Conservation (phyloP, 2,329 filamentous ascomycete genomes). For the Fusarium goolgardi region DNA sequence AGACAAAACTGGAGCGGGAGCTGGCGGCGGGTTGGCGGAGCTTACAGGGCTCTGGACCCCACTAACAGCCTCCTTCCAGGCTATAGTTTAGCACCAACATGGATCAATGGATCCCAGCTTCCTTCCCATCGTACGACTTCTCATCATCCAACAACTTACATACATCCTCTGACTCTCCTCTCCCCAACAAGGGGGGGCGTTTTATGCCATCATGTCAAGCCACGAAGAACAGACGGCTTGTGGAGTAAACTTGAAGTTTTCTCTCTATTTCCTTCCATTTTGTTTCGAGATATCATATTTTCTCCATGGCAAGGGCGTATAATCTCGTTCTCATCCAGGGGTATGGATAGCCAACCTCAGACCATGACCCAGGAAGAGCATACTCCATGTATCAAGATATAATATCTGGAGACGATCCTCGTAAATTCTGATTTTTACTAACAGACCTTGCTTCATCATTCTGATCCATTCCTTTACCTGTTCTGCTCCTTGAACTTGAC, state of each 20-base stretch:
- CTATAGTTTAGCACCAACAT: background rate
- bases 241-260: conserved; percentile 37
- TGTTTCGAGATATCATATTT: conserved; percentile 6
- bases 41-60: conserved; percentile 14
- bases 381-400: conserved; percentile 35
- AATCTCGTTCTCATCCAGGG: conserved; percentile 19
- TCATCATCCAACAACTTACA: background rate
- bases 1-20: background rate
- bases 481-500: conserved; percentile 1
- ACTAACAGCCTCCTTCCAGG: conserved; percentile 16
- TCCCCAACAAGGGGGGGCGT: background rate
- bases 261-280: conserved; percentile 26
- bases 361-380: background rate
- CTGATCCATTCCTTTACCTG: conserved; percentile 11
- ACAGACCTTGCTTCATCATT: conserved; percentile 15
- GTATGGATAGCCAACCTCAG: conserved; percentile 5
- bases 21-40: conserved; percentile 1
- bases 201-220: conserved; percentile 12
- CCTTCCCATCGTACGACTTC: conserved; percentile 6
- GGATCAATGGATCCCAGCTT: conserved; percentile 1
- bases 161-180: conserved; percentile 13
- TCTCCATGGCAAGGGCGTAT: conserved; percentile 26
- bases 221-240: conserved; percentile 47
- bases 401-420: conserved; percentile 39
- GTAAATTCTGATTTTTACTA: background rate